Conservation (phyloP, 345 rosid species). For the Moricandia arvensis region DNA sequence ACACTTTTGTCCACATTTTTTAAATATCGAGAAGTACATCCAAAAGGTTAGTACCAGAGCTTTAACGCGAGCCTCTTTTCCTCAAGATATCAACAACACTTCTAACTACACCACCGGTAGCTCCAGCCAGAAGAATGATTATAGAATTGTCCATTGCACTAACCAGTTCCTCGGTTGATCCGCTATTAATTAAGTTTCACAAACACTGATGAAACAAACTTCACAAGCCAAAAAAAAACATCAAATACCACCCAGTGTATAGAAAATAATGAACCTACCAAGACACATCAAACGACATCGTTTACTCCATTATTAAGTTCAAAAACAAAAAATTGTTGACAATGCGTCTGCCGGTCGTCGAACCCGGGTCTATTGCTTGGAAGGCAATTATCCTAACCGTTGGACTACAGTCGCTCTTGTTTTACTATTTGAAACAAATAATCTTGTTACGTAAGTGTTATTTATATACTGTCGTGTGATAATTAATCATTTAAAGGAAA, state of each 20-base stretch:
- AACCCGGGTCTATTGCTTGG: slow-evolving; percentile 90
- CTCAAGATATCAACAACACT: slow-evolving; percentile 67
- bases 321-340: background rate
- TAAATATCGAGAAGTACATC: background rate
- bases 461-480: no score
- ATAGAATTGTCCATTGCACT: slow-evolving; percentile 56
- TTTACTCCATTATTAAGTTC: background rate
- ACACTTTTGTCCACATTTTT: background rate
- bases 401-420: slow-evolving; percentile 39
- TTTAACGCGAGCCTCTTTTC: slow-evolving; percentile 66
- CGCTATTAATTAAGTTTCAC: slow-evolving; percentile 57
- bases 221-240: slow-evolving; percentile 22
- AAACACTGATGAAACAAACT: slow-evolving; percentile 65
- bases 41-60: slow-evolving; percentile 50
- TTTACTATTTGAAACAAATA: no score
- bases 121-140: slow-evolving; percentile 75
- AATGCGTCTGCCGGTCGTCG: slow-evolving; percentile 85
- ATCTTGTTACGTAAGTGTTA: background rate
- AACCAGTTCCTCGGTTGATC: slow-evolving; percentile 43
- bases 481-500: no score
- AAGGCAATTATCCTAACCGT: slow-evolving; percentile 81
- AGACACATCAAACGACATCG: slow-evolving; percentile 18
- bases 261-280: slow-evolving; percentile 84
- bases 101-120: slow-evolving; percentile 95
- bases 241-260: slow-evolving; percentile 20